Conservation (phyloP, 2,329 filamentous ascomycete genomes). For the Diaporthe caulivora region DNA sequence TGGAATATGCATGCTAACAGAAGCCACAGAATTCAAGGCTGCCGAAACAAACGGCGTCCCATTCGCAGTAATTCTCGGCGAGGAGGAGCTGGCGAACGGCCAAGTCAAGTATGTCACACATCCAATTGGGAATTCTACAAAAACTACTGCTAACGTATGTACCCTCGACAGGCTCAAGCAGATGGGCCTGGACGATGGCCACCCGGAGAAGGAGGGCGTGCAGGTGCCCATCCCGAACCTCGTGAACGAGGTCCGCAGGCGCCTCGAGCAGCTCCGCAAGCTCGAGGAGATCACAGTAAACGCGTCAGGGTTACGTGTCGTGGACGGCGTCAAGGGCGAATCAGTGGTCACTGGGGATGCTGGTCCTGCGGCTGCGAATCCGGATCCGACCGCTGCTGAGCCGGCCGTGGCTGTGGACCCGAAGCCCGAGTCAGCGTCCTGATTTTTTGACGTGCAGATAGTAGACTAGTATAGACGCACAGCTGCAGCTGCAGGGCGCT, state of each 20-base stretch:
- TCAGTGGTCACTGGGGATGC: conserved; percentile 47
- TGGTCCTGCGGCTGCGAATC: conserved; percentile 39
- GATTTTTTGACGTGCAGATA: conserved; percentile 15
- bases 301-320: conserved; percentile 60
- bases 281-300: conserved; percentile 57
- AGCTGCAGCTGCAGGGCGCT: not conserved
- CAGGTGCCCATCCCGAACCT: conserved; percentile 75
- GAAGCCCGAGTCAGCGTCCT: conserved; percentile 23
- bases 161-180: conserved; percentile 76
- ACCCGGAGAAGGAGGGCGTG: conserved; percentile 91
- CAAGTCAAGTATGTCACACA: conserved; percentile 71
- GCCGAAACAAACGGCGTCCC: conserved; percentile 85
- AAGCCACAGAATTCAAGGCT: conserved; percentile 79
- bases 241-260: conserved; percentile 67
- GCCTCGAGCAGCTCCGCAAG: conserved; percentile 57
- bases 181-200: conserved; percentile 80
- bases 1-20: not conserved
- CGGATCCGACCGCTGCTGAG: conserved; percentile 22
- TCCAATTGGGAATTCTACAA: conserved; percentile 54
- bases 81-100: conserved; percentile 86
- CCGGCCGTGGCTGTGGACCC: conserved; percentile 5
- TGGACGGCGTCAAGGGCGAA: conserved; percentile 60
- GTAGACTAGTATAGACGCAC: too few relatives aligned
- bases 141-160: not conserved
- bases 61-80: conserved; percentile 88